Evolutionary conservation across 2,329 filamentous ascomycete genomes (phyloP), one percentile per base, ranked within the genome.

Genomic region (Zopfia rhizophila): DNA sequence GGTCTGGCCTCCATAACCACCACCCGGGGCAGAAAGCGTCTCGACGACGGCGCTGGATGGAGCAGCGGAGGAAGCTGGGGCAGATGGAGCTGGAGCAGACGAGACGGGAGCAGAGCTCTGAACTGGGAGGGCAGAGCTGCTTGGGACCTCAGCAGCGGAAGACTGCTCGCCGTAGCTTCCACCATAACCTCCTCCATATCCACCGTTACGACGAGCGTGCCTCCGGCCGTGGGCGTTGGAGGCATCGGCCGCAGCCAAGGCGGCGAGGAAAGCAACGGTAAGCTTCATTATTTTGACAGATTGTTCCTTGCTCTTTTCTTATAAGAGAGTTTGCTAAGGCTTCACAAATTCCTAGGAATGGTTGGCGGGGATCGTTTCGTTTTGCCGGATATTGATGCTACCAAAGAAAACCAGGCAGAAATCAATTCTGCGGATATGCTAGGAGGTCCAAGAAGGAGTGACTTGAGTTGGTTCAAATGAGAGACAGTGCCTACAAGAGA

Each of bases 361-460:
- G 27, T 30, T 18, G 38, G 43, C 28, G 35, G 41, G 29, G 27
- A 47, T 33, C 39, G 40, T 25, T 51, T 46, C n/a, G 43, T 38
- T 53, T 54, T 56, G 50, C 42, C 46, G 48, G 56, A 52, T 53
- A 54, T 53, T 58, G 59, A 60, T 55, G 28, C 52, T 55, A 55
- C 51, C 35, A 58, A 53, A 48, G 46, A 54, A 61, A 53, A 60
- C 51, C 48, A 48, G 53, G 60, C 58, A 67, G 60, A 64, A 64
- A 41, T 62, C 58, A 58, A 63, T 65, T 66, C 58, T 60, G 61
- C 56, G 38, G 30, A 32, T 25, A 37, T 57, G 49, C 45, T 60
- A 53, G 45, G 56, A 45, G 51, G 56, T 56, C 61, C 63, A 63
- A 63, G 62, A 72, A 70, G 51, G 68, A 72, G 61, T 69, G 68